Conservation (phyloP, 768 basidiomycete species). For the Coprinopsis cinerea region DNA sequence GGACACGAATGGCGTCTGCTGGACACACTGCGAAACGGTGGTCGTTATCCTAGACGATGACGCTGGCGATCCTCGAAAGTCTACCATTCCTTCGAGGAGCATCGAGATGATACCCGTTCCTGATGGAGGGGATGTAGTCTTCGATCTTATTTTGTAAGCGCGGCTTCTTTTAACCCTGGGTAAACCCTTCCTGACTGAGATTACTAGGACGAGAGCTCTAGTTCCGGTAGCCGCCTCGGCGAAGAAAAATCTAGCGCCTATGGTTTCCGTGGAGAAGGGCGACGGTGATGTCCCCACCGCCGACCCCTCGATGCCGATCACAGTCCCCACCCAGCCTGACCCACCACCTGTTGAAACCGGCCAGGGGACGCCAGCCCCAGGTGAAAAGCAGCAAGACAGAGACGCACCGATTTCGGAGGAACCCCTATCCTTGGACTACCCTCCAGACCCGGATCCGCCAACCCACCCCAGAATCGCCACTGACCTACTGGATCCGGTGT, state of each 20-base stretch:
- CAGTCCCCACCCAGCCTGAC: no score
- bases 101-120: neutral
- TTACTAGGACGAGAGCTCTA: neutral
- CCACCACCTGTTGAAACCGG: no score
- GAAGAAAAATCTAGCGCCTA: neutral
- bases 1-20: neutral
- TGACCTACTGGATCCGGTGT: no score
- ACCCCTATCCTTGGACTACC: no score
- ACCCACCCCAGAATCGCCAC: no score
- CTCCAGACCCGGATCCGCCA: no score
- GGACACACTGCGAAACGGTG: neutral
- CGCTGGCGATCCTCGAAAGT: neutral
- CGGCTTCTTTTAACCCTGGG: neutral
- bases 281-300: neutral
- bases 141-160: conserved; percentile 2
- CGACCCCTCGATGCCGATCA: no score
- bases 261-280: neutral
- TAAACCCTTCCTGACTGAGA: neutral
- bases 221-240: neutral
- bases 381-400: no score
- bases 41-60: conserved; percentile 1
- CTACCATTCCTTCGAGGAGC: no score
- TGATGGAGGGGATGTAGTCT: neutral
- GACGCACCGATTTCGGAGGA: no score
- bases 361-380: no score